Evolutionary conservation across 163 green algal genomes (phyloP).

Genomic region (Trebouxiophyceae sp.): DNA sequence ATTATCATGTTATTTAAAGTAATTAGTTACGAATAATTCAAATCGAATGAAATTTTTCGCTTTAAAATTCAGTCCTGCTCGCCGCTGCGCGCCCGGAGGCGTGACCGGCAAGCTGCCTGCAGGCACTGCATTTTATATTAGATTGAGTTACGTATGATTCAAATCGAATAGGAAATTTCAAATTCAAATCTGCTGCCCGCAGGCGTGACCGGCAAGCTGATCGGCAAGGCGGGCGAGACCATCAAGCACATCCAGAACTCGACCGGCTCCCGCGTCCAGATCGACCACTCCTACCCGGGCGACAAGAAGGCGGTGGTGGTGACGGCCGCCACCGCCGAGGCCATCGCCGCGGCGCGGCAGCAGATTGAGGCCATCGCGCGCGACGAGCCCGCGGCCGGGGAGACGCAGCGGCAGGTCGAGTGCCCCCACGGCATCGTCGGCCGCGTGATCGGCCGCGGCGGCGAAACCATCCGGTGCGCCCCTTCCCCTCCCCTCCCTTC

Average conservation of each 20-base stretch:
- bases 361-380: slow-evolving; percentile 7
- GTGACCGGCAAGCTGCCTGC: too few relatives aligned
- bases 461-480: slow-evolving; percentile 85
- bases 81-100: too few relatives aligned
- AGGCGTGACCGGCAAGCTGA: slow-evolving; percentile 79
- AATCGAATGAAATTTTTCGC: too few relatives aligned
- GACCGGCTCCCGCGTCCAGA: slow-evolving; percentile 48
- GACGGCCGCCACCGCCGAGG: slow-evolving; percentile 36
- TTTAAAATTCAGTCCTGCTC: too few relatives aligned
- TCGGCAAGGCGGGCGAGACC: slow-evolving; percentile 85
- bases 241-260: slow-evolving; percentile 80
- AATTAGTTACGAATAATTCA: too few relatives aligned
- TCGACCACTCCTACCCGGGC: slow-evolving; percentile 68
- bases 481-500: not conserved
- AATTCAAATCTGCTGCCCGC: too few relatives aligned
- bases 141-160: too few relatives aligned
- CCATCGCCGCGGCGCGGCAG: slow-evolving; percentile 41
- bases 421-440: slow-evolving; percentile 83
- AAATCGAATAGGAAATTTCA: too few relatives aligned
- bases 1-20: too few relatives aligned
- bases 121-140: too few relatives aligned
- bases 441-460: slow-evolving; percentile 89
- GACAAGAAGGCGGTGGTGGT: slow-evolving; percentile 74
- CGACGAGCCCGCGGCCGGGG: slow-evolving; percentile 24
- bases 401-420: slow-evolving; percentile 48